Base-by-base conservation (phyloP, 73 alveolate species). In the Paramecium sonneborni region DNA sequence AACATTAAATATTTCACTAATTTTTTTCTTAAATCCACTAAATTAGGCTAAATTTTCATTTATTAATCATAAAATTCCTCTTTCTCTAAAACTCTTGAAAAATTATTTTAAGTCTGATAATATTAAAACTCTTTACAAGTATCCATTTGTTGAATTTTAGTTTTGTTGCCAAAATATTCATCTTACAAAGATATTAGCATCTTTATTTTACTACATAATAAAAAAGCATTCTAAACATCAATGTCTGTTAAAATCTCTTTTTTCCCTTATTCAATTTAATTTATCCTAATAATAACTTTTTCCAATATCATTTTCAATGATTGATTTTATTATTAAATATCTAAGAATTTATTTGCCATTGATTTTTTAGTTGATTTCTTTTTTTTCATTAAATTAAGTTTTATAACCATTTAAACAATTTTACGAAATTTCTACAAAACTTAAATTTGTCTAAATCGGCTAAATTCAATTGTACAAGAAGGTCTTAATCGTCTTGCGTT, bases 1-100 rank as follows among this genome's bases (percentile, higher is more conserved):
- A 39, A 79, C 55, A 79, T 24, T 24, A 46, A 15, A 79, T 79
- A 79, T 79, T 79, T n/a, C 21, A 79, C 76, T 79, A 79, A 79
- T 46, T 37, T 72, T 4, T 79, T 30, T 7, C 55, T 23, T 8
- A 79, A 8, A 9, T 79, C 26, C 8, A 30, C 28, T 44, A 79
- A 43, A 41, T 79, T 43, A 14, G 86, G 57, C 12, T 41, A 9
- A 20, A 30, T 43, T 24, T 44, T 46, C 6, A 44, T 38, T 46
- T 43, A 37, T 28, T 43, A 28, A n/a, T 21, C 9, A 20, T 39
- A 43, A 79, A 30, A 43, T 43, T 43, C 55, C 32, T 79, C 41
- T 24, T 43, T 79, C 41, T 79, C 69, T 28, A 79, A 21, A 8
- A 79, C 55, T 10, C 12, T 24, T 12, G 44, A 5, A 10, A 79